These are phyloP conservation scores for Populus deltoides DNA, from an alignment of 345 rosid genomes.

Conservation along the genomic window DNA sequence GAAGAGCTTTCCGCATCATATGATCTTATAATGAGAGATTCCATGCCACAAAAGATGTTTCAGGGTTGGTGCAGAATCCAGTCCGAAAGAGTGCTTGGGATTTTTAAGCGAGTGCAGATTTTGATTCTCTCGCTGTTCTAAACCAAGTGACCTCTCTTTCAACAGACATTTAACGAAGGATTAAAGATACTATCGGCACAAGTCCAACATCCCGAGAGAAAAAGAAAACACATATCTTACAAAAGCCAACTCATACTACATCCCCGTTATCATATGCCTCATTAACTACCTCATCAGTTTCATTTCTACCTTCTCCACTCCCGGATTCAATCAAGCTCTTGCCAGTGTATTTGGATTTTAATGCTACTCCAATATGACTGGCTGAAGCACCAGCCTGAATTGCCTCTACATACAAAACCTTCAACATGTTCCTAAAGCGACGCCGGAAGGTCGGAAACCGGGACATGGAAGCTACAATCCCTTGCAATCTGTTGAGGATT, in stretches of 20 bases:
- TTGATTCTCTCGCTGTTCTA: not conserved
- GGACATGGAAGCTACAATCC: conserved; percentile 70
- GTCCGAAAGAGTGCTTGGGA: too few relatives aligned
- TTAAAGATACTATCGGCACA: not conserved
- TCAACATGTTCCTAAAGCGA: conserved; percentile 60
- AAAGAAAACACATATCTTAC: not conserved
- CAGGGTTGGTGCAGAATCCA: too few relatives aligned
- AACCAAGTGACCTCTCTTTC: not conserved
- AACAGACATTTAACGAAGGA: not conserved
- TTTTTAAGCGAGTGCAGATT: too few relatives aligned
- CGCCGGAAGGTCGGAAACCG: conserved; percentile 69
- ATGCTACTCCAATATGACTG: conserved; percentile 42
- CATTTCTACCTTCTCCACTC: conserved; percentile 20
- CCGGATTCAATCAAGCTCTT: conserved; percentile 1
- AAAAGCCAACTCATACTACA: not conserved
- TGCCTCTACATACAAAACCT: conserved; percentile 53
- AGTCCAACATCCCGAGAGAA: not conserved
- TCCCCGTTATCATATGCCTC: not conserved
- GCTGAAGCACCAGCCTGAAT: conserved; percentile 42
- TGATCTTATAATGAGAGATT: too few relatives aligned
- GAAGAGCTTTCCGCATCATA: too few relatives aligned
- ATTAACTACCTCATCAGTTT: not conserved
- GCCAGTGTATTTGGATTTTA: conserved; percentile 14
- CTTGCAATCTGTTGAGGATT: conserved; percentile 49
- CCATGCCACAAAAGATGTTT: too few relatives aligned